phyloP scores from a whole-genome alignment of 1,284 basidiomycete genomes.

The Microbotryum saponariae region DNA sequence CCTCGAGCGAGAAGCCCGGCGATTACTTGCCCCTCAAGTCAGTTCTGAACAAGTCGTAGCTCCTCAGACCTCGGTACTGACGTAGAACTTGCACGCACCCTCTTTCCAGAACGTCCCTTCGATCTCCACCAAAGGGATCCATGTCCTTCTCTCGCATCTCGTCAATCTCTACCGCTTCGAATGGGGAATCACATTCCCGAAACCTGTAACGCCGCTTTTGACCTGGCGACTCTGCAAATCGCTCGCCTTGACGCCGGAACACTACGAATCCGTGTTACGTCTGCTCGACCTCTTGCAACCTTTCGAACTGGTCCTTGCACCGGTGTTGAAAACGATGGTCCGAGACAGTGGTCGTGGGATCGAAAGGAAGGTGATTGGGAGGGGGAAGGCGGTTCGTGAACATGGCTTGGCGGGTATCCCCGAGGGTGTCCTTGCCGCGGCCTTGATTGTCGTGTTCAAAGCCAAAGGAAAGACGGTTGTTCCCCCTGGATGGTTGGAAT shows the following conservation, averaged over 20 bases:
- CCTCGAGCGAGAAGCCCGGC: constrained; percentile 5
- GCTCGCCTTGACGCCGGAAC: constrained; percentile 2
- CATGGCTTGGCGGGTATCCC: neutral
- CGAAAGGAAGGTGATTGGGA: too few species aligned
- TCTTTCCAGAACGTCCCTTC: too few species aligned
- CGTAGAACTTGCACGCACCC: neutral
- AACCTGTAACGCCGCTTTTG: constrained; percentile 16
- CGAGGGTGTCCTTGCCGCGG: neutral
- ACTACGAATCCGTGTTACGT: constrained; percentile 14
- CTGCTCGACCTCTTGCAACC: constrained; percentile 6
- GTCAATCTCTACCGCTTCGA: constrained; percentile 23
- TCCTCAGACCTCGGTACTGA: neutral
- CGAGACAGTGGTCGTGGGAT: too few species aligned
- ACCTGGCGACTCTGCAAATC: constrained; percentile 8
- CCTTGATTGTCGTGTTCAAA: neutral
- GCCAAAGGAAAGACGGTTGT: too few species aligned
- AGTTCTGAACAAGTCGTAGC: neutral
- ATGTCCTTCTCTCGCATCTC: constrained; percentile 8
- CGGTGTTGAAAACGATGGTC: neutral
- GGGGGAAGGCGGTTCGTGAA: neutral
- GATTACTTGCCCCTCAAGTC: constrained; percentile 8
- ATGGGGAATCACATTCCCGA: constrained; percentile 25
- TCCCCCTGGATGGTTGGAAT: constrained; percentile 13
- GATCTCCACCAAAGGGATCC: neutral
- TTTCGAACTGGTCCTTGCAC: constrained; percentile 1